These are phyloP conservation scores for Cucumis melo DNA, from an alignment of 306 rosid species.

Conservation along the genomic window DNA sequence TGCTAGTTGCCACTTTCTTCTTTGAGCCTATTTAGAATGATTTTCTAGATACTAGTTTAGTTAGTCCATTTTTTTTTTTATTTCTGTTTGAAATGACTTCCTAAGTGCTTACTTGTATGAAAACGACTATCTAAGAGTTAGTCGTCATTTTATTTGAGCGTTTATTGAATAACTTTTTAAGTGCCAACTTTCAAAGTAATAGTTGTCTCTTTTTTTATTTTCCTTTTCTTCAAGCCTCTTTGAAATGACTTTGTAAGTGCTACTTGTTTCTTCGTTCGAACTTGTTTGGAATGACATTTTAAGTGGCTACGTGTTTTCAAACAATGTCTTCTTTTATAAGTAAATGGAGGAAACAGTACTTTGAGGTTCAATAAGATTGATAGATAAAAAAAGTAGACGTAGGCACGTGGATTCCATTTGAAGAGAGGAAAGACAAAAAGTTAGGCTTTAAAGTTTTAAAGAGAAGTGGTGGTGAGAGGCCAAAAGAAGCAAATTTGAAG, in stretches of 20 bases:
- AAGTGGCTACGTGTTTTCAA: not conserved
- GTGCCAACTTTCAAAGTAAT: not conserved
- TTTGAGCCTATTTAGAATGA: too few relatives aligned
- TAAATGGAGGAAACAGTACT: constrained; percentile 5
- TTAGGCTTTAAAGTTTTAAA: constrained; percentile 5
- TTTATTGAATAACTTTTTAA: too few relatives aligned
- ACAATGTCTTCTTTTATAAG: not conserved
- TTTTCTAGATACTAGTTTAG: not conserved
- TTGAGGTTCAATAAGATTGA: not conserved
- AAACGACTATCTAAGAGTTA: too few relatives aligned
- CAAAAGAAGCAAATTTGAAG: constrained; percentile 14
- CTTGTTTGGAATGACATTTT: not conserved
- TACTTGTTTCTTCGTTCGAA: not conserved
- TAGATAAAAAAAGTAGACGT: constrained; percentile 25
- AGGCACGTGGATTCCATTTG: constrained; percentile 64
- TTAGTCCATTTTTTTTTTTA: too few relatives aligned
- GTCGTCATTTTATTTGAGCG: too few relatives aligned
- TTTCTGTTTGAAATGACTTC: not conserved
- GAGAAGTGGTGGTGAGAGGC: constrained; percentile 11
- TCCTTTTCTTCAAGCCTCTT: not conserved
- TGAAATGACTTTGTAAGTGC: not conserved
- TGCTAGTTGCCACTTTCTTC: too few relatives aligned
- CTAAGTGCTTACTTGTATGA: not conserved
- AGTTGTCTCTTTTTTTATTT: too few relatives aligned
- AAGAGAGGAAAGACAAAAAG: constrained; percentile 26